These are phyloP conservation scores for Trichoderma harzianum DNA, from an alignment of 2,329 filamentous ascomycete genomes.

Conservation along the genomic window DNA sequence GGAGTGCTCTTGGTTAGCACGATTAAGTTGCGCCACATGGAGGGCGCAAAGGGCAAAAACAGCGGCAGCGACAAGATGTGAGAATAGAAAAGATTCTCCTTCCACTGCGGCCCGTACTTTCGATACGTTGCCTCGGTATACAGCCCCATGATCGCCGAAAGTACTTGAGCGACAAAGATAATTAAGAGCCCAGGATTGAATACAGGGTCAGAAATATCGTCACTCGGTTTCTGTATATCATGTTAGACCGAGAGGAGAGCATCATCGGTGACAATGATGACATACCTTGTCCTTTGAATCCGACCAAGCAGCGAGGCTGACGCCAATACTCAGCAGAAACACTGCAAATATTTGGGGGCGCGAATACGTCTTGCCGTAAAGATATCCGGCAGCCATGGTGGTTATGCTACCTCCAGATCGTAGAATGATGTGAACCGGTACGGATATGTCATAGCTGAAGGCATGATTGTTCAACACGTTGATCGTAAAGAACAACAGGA, in stretches of 20 bases:
- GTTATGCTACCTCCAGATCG: constrained; percentile 94
- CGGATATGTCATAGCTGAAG: constrained; percentile 94
- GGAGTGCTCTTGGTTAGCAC: constrained; percentile 63
- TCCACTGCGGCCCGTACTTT: constrained; percentile 84
- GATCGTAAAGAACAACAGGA: constrained; percentile 85
- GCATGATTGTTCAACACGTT: constrained; percentile 97
- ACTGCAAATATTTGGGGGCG: constrained; percentile 78
- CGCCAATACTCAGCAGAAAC: constrained; percentile 76
- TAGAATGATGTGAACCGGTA: constrained; percentile 94
- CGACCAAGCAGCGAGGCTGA: constrained; percentile 83
- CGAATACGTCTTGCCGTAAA: constrained; percentile 83
- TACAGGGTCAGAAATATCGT: constrained; percentile 25
- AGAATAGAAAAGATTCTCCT: constrained; percentile 94
- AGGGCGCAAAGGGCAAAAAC: constrained; percentile 68
- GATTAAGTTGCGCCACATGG: constrained; percentile 61
- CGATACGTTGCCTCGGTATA: constrained; percentile 91
- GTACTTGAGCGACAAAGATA: constrained; percentile 80
- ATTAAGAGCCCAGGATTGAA: constrained; percentile 68
- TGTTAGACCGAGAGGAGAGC: background rate
- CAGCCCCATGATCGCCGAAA: constrained; percentile 91
- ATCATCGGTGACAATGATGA: background rate
- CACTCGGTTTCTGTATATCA: background rate
- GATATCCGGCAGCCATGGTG: constrained; percentile 84
- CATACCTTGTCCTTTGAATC: constrained; percentile 78
- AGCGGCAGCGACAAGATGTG: constrained; percentile 72